phyloP scores from a whole-genome alignment of 2,329 filamentous ascomycete genomes.

The Aspergillus pseudoglaucus region DNA sequence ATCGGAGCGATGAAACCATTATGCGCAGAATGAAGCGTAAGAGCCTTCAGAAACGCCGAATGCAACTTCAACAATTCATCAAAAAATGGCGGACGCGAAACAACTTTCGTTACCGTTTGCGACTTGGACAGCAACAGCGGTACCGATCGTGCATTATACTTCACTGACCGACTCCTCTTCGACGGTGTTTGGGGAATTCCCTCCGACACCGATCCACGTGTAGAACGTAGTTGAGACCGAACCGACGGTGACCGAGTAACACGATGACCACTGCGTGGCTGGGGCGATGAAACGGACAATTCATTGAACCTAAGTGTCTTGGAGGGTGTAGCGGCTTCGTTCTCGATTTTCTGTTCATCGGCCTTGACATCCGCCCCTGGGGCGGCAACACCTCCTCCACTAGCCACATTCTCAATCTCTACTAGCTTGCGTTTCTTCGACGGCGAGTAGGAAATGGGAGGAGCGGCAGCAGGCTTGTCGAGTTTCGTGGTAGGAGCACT shows the following conservation, averaged over 20 bases:
- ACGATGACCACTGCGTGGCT: constrained; percentile 19
- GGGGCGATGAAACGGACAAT: constrained; percentile 27
- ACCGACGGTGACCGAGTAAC: constrained; percentile 3
- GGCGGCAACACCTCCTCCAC: not conserved
- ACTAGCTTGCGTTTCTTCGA: constrained; percentile 37
- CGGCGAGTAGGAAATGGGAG: constrained; percentile 24
- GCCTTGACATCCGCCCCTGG: not conserved
- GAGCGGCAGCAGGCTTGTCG: constrained; percentile 17
- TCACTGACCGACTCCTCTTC: not conserved
- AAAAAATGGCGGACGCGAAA: constrained; percentile 20
- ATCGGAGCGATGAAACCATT: constrained; percentile 57
- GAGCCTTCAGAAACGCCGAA: constrained; percentile 59
- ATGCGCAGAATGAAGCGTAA: constrained; percentile 64
- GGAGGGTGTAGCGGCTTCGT: constrained; percentile 21
- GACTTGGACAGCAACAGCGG: constrained; percentile 35
- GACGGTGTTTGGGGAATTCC: not conserved
- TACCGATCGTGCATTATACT: not conserved
- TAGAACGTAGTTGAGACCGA: not conserved
- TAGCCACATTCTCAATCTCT: constrained; percentile 23
- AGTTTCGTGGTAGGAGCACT: constrained; percentile 14
- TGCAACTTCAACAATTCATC: constrained; percentile 58
- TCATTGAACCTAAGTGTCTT: constrained; percentile 28
- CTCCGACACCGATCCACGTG: not conserved
- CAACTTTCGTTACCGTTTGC: not conserved
- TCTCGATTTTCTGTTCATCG: constrained; percentile 6